These are phyloP conservation scores for Boletellus sp. DNA, from an alignment of 1,284 basidiomycete genomes.

Conservation along the genomic window DNA sequence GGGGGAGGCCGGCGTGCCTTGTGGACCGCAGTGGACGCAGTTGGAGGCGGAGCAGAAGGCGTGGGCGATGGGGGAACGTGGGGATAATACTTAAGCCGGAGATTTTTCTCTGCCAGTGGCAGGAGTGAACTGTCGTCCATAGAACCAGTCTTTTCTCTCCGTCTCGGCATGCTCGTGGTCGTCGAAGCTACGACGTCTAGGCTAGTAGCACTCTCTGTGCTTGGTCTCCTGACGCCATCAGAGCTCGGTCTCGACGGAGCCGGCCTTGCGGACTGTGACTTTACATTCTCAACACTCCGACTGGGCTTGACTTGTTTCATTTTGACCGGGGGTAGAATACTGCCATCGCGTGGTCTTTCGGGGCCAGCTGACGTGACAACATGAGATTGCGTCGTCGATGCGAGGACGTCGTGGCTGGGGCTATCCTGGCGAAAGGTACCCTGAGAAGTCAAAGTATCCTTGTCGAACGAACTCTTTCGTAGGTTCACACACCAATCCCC, in stretches of 20 bases:
- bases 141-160: slow-evolving; percentile 34
- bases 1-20: slow-evolving; percentile 39
- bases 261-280: slow-evolving; percentile 17
- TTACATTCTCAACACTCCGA: slow-evolving; percentile 58
- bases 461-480: slow-evolving; percentile 37
- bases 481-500: slow-evolving; percentile 85
- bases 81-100: slow-evolving; percentile 14
- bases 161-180: slow-evolving; percentile 18
- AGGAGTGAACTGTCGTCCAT: slow-evolving; percentile 27
- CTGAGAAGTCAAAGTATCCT: slow-evolving; percentile 28
- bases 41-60: slow-evolving; percentile 17
- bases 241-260: slow-evolving; percentile 35
- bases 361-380: slow-evolving; percentile 27
- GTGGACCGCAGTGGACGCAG: slow-evolving; percentile 2
- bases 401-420: slow-evolving; percentile 43
- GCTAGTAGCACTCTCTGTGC: slow-evolving; percentile 52
- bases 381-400: slow-evolving; percentile 31
- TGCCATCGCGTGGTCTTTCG: slow-evolving; percentile 27
- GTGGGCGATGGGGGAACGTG: slow-evolving; percentile 16
- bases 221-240: slow-evolving; percentile 41
- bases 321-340: slow-evolving; percentile 28
- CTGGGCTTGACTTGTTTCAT: slow-evolving; percentile 50
- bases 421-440: slow-evolving; percentile 33
- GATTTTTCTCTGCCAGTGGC: slow-evolving; percentile 16
- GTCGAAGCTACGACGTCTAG: slow-evolving; percentile 43